Evolutionary conservation across 2,329 filamentous ascomycete genomes (phyloP), one percentile per base, ranked within the genome.

Genomic region (Pseudogymnoascus sp.): DNA sequence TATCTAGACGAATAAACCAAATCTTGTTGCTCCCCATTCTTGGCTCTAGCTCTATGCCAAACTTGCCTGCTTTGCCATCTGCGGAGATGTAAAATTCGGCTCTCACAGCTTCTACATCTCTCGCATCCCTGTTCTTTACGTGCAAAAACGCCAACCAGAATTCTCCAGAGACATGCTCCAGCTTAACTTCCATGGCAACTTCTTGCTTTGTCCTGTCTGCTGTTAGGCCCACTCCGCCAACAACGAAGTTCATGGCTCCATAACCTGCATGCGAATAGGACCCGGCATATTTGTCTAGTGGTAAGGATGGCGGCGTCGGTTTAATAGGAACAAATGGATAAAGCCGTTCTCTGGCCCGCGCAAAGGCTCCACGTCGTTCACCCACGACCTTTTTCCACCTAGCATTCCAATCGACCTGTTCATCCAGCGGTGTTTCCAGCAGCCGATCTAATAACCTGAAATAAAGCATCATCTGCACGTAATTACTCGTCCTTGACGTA

Each of bases 381-480:
- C 62, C 60, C 7, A 55, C 64, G 23, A 23, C 58, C 39, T 42
- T 58, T 67, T 67, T 65, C 72, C 69, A 60, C 6, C n/a, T 23
- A 23, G 35, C 23, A 61, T 66, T 64, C 75, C 76, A 77, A 64
- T 78, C 73, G 61, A 71, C 73, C 60, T 75, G 70, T 58, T 76
- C 67, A 4, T 64, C 65, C 60, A 71, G 49, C 2, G 74, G 69
- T 2, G 77, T 69, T 3, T 68, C 72, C 9, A 79, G 66, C 59
- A 71, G 74, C 30, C 78, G 74, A 64, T 80, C 73, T 5, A 79
- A 72, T 22, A 80, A 68, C 60, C 74, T 69, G 69, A 73, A 79
- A 11, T 73, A 65, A 22, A 79, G 58, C 8, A 71, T 67, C 42
- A 66, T 58, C 22, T 73, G 75, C 49, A 65, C 73, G 2, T 64